A percentile compares a stretch with the other conserved stretches of the same genome.
These are phyloP conservation scores for Cairneyella variabilis DNA, from an alignment of 495 filamentous ascomycete species.

Conservation along the genomic window DNA sequence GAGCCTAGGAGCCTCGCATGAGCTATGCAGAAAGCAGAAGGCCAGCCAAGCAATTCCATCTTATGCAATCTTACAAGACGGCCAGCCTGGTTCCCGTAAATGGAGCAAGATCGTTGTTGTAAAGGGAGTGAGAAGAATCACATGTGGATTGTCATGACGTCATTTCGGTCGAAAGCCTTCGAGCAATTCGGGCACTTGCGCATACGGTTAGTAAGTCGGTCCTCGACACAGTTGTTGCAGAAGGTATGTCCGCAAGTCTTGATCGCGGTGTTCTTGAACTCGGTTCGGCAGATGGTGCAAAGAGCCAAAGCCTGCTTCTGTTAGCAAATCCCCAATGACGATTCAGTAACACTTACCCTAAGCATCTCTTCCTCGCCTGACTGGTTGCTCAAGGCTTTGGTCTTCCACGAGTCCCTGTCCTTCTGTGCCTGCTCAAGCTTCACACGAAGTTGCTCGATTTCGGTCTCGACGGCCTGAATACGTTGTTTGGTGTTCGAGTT, in stretches of 20 bases:
- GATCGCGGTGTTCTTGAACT: slow-evolving; percentile 90
- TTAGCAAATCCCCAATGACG: slow-evolving; percentile 31
- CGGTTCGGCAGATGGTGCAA: slow-evolving; percentile 82
- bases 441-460: slow-evolving; percentile 69
- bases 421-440: slow-evolving; percentile 70
- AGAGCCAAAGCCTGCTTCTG: slow-evolving; percentile 69
- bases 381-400: slow-evolving; percentile 72
- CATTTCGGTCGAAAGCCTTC: slow-evolving; percentile 81
- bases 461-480: slow-evolving; percentile 54
- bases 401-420: slow-evolving; percentile 76
- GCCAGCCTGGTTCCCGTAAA: slow-evolving; percentile 9
- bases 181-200: slow-evolving; percentile 94
- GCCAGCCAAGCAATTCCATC: slow-evolving; percentile 3
- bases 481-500: slow-evolving; percentile 60
- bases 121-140: no score
- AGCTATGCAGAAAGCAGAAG: slow-evolving; percentile 9
- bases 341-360: slow-evolving; percentile 78
- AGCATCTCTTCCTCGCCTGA: slow-evolving; percentile 79
- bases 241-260: slow-evolving; percentile 97
- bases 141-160: slow-evolving; percentile 68
- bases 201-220: slow-evolving; percentile 79
- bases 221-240: slow-evolving; percentile 84
- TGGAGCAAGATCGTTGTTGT: no score
- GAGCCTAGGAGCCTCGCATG: no score
- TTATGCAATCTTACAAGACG: slow-evolving; percentile 27